Percentiles rank a stretch among this genome's conserved stretches.
phyloP scores from a whole-genome alignment of 208 protist species.

The Leishmania turanica region DNA sequence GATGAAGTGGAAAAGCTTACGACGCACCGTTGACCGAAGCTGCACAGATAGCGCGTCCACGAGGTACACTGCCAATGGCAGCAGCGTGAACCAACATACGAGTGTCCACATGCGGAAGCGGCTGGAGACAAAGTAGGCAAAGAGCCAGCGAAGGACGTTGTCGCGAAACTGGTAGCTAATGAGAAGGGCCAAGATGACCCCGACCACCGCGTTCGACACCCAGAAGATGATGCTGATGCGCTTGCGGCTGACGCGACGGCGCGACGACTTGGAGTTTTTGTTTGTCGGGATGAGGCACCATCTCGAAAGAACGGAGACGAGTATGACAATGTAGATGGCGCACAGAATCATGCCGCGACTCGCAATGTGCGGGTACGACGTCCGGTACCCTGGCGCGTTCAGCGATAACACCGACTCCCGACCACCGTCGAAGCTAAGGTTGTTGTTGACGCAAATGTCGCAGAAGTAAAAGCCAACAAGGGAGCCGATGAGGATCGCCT shows the following conservation, averaged over 20 bases:
- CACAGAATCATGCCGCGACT: conserved; percentile 66
- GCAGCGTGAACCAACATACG: conserved; percentile 43
- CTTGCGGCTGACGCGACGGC: conserved; percentile 48
- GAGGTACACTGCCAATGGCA: conserved; percentile 58
- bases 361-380: conserved; percentile 77
- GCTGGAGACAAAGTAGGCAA: conserved; percentile 61
- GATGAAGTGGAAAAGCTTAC: conserved; percentile 92
- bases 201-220: conserved; percentile 39
- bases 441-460: conserved; percentile 80
- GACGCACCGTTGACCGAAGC: conserved; percentile 57
- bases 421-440: conserved; percentile 40
- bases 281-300: conserved; percentile 58
- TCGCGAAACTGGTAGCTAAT: conserved; percentile 71
- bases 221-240: conserved; percentile 77
- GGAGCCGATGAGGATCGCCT: conserved; percentile 73
- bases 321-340: conserved; percentile 50
- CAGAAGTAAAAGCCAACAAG: conserved; percentile 80
- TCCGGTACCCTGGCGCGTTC: conserved; percentile 52
- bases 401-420: conserved; percentile 40
- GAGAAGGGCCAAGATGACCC: conserved; percentile 25
- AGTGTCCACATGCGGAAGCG: conserved; percentile 66
- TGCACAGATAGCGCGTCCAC: conserved; percentile 52
- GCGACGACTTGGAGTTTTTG: conserved; percentile 82
- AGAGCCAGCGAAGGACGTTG: conserved; percentile 68
- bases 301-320: conserved; percentile 43